phyloP scores from a whole-genome alignment of 1,284 basidiomycete species.

The Rhodotorula sp. region DNA sequence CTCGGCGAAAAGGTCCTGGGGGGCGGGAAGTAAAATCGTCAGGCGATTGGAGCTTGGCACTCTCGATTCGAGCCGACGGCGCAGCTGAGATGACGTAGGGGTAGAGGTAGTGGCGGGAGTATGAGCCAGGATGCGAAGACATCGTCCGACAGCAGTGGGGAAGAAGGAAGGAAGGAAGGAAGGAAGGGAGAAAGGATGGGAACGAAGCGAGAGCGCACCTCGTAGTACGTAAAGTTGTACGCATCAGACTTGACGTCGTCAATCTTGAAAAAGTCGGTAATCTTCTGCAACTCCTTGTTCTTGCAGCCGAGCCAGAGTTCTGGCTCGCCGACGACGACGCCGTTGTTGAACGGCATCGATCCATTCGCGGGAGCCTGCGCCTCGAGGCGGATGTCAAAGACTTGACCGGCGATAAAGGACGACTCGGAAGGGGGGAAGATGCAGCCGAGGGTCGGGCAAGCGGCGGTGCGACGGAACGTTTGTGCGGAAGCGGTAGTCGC shows the following conservation, averaged over 20 bases:
- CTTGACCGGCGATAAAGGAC: constrained; percentile 35
- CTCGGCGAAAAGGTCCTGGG: constrained; percentile 50
- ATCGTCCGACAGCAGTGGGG: no score
- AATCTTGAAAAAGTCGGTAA: constrained; percentile 49
- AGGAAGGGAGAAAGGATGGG: no score
- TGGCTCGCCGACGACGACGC: constrained; percentile 47
- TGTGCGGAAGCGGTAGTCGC: constrained; percentile 46
- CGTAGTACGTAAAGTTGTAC: constrained; percentile 25
- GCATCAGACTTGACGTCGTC: constrained; percentile 43
- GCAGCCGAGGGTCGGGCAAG: constrained; percentile 34
- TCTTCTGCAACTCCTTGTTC: constrained; percentile 43
- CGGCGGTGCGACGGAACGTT: constrained; percentile 50
- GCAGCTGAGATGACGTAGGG: no score
- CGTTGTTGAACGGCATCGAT: constrained; percentile 50
- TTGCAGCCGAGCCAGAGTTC: constrained; percentile 45
- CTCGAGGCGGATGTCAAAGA: constrained; percentile 39
- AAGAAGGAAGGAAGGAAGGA: no score
- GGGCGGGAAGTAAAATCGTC: background rate
- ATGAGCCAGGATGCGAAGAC: no score
- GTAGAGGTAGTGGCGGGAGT: no score
- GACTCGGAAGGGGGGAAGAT: constrained; percentile 34
- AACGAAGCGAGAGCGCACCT: background rate
- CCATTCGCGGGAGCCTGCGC: constrained; percentile 53
- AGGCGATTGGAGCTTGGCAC: background rate
- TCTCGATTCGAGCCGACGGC: no score